These are phyloP conservation scores for Ceratocystis destructans DNA, from an alignment of 2,329 filamentous ascomycete species.

Conservation along the genomic window DNA sequence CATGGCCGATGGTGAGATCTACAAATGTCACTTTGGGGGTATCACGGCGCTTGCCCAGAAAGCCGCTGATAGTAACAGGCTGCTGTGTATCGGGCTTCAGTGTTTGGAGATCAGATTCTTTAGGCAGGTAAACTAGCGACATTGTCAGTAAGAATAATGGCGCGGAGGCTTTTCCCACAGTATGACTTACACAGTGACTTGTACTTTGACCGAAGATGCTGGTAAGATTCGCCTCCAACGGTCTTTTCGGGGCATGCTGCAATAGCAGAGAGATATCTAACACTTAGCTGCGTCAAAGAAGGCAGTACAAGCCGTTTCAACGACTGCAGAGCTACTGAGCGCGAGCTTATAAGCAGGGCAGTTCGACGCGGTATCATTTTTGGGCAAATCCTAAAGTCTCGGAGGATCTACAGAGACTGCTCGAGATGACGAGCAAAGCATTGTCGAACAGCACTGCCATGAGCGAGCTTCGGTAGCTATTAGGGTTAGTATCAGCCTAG, in stretches of 20 bases:
- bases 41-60: slow-evolving; percentile 54
- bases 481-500: slow-evolving; percentile 2
- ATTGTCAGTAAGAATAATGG: slow-evolving; percentile 5
- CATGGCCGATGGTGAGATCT: slow-evolving; percentile 32
- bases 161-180: not conserved
- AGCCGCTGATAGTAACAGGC: slow-evolving; percentile 43
- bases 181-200: slow-evolving; percentile 14
- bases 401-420: no score
- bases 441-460: not conserved
- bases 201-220: slow-evolving; percentile 11
- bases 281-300: not conserved
- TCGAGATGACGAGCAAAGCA: not conserved
- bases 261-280: not conserved
- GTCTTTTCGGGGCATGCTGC: not conserved
- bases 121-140: slow-evolving; percentile 13
- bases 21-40: slow-evolving; percentile 60
- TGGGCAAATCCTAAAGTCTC: not conserved
- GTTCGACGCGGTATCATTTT: slow-evolving; percentile 4
- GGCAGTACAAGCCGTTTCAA: not conserved
- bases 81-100: slow-evolving; percentile 16
- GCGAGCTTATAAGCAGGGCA: not conserved
- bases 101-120: slow-evolving; percentile 1
- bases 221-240: not conserved
- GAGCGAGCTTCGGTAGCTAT: not conserved
- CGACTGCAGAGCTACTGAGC: not conserved